Evolutionary conservation across 148 eudicot species (phyloP).

Genomic region (Selenicereus undatus): DNA sequence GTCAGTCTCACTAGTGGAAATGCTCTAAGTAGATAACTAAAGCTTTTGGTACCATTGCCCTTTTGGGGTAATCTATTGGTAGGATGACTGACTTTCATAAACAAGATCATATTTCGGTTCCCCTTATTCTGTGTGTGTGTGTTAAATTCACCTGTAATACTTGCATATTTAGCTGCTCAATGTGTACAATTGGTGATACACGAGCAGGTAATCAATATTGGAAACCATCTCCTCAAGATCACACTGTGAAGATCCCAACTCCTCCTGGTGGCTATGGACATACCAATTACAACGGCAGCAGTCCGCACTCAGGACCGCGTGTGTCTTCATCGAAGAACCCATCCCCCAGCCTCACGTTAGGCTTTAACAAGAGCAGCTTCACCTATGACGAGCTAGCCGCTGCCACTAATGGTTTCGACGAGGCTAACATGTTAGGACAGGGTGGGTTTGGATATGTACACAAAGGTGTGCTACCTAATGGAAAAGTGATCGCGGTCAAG

Average conservation of each 20-base stretch:
- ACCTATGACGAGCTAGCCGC: constrained; percentile 56
- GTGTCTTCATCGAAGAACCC: background rate
- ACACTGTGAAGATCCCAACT: constrained; percentile 23
- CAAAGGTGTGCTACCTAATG: constrained; percentile 60
- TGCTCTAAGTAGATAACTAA: too few relatives aligned
- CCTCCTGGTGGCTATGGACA: background rate
- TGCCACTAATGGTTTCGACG: constrained; percentile 62
- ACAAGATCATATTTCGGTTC: too few relatives aligned
- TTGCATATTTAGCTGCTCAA: background rate
- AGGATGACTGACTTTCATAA: too few relatives aligned
- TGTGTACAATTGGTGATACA: background rate
- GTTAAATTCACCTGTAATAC: background rate
- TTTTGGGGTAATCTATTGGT: too few relatives aligned
- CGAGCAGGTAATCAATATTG: constrained; percentile 20
- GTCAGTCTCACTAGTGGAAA: too few relatives aligned
- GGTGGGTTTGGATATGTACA: constrained; percentile 83
- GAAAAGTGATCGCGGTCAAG: constrained; percentile 66
- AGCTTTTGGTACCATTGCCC: too few relatives aligned
- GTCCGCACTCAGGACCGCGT: background rate
- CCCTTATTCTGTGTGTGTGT: too few relatives aligned
- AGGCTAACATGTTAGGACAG: constrained; percentile 62
- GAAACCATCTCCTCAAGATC: constrained; percentile 30
- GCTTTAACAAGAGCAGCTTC: constrained; percentile 44
- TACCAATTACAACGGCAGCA: background rate
- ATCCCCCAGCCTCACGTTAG: constrained; percentile 27